Base-by-base conservation (phyloP, 768 basidiomycete species). In the Hypsizygus marmoreus region DNA sequence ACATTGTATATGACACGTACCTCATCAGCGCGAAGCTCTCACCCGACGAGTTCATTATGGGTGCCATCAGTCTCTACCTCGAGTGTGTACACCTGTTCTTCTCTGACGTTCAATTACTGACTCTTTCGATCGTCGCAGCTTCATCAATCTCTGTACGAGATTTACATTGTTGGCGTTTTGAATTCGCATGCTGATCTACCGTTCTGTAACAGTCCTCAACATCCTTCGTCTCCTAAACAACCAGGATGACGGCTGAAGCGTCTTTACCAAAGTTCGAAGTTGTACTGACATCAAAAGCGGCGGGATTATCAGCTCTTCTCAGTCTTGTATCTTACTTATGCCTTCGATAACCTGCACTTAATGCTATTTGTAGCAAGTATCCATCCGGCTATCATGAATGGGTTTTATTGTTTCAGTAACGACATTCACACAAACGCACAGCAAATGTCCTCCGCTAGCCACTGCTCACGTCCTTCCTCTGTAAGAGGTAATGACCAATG, bases 31-130 rank as follows among this genome's bases (percentile, higher is more conserved):
- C 84, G 57, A 82, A 83, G 48, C 71, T 97, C 14, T 91, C 88
- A 1, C 91, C 93, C 3, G 97, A 99, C 54, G 97, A 99, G 65
- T 93, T 80, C 64, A 93, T 97, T 55, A 72, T 97, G 72, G 95
- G 86, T 26, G 77, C 91, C 13, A 86, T 97, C 60, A 86, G 84
- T 54, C 80, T 98, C n/a, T 98, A 97, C 69, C 84, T 97, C 45
- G 95, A 97, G 82, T 88, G 68, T 55, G 84, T 84, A 8, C n/a
- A 30, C 49, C 26, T 35, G 6, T 37, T 14, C 36, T 19, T 41
- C 3, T 40, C 3, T 22, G 33, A 35, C 2, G 23, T 12, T 40
- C 33, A 8, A 22, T 29, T 31, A 3, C 45, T 56, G 38, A 56
- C 49, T 67, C 25, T 40, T 42, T 42, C 46, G 56, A 51, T 52